A percentile compares a stretch with the other conserved stretches of the same genome.
These are phyloP conservation scores for Psilocybe azurescens DNA, from an alignment of 768 basidiomycete species.

Conservation along the genomic window DNA sequence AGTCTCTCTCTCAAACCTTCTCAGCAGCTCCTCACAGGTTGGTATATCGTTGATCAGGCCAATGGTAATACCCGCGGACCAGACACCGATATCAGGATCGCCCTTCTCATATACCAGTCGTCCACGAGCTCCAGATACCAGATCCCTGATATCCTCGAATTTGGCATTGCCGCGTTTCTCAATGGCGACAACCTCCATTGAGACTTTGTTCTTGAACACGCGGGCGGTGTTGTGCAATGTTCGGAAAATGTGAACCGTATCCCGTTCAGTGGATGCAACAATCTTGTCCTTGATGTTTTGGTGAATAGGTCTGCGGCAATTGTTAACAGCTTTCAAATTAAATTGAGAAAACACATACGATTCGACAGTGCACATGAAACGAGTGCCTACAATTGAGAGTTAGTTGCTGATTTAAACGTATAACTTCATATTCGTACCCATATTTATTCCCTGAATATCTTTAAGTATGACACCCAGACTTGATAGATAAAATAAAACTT, in stretches of 20 bases:
- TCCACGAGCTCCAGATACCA: conserved; percentile 76
- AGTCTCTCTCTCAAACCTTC: conserved; percentile 74
- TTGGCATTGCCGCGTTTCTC: conserved; percentile 85
- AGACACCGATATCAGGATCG: conserved; percentile 87
- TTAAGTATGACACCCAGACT: neutral
- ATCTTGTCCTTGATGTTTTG: conserved; percentile 91
- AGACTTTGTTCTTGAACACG: conserved; percentile 86
- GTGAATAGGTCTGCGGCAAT: conserved; percentile 71
- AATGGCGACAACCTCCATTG: conserved; percentile 83
- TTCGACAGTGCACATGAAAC: conserved; percentile 93
- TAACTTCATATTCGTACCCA: conserved; percentile 50
- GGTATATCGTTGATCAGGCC: conserved; percentile 87
- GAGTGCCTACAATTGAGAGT: conserved; percentile 53
- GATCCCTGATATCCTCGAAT: conserved; percentile 83
- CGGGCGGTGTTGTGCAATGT: conserved; percentile 83
- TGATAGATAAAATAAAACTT: conserved; percentile 32
- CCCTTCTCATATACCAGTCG: conserved; percentile 81
- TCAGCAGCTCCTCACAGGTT: conserved; percentile 75
- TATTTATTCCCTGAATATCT: conserved; percentile 74
- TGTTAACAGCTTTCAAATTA: neutral
- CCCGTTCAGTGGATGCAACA: conserved; percentile 79
- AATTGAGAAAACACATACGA: conserved; percentile 43
- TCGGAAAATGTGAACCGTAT: conserved; percentile 91
- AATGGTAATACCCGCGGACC: conserved; percentile 70
- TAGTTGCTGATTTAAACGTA: neutral